Base-by-base conservation (phyloP, 78 protist species). In the Polysphondylium violaceum region DNA sequence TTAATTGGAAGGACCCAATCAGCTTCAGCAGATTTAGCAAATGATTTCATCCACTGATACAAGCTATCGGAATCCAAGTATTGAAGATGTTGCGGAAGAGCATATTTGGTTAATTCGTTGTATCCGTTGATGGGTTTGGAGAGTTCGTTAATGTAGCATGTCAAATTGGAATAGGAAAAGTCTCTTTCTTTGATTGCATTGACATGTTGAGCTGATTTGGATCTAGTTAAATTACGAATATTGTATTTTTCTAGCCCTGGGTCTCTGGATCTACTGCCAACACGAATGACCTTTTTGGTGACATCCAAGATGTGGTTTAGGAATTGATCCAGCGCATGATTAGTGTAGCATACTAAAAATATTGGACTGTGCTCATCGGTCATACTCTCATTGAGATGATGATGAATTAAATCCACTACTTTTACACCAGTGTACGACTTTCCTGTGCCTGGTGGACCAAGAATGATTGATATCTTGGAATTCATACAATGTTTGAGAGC, bases 401-500 rank as follows among this genome's bases (percentile, higher is more conserved):
- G 47, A 25, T 41, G 47, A n/a, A 93, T 17, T 19, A 74, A n/a
- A 35, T 73, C 55, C 27, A 74, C 65, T 17, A 94, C 17, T 25
- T 72, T 68, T 16, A 73, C 23, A 51, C 97, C 98, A 1, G 94
- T 58, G 64, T 40, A 95, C 5, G 96, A 87, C 53, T 97, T 97
- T 38, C 98, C 98, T 2, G 97, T 95, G 38, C 98, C 98, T 0
- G 98, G 98, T 25, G 97, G 98, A 23, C 98, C 98, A 38, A 94
- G 96, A 41, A 97, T 60, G 19, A 97, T 53, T 19, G 93, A 35
- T 4, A 97, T 9, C 9, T 91, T 78, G 8, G 88, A 56, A 25
- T 47, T 50, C 3, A 91, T 25, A 59, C 74, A 51, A 47, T 73
- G 81, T 47, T 81, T 40, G 7, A 91, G 23, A 21, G 90, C 88